A percentile compares a stretch with the other conserved stretches of the same genome.
phyloP scores from a whole-genome alignment of 345 rosid species.

The Eucalyptus erythrocorys region DNA sequence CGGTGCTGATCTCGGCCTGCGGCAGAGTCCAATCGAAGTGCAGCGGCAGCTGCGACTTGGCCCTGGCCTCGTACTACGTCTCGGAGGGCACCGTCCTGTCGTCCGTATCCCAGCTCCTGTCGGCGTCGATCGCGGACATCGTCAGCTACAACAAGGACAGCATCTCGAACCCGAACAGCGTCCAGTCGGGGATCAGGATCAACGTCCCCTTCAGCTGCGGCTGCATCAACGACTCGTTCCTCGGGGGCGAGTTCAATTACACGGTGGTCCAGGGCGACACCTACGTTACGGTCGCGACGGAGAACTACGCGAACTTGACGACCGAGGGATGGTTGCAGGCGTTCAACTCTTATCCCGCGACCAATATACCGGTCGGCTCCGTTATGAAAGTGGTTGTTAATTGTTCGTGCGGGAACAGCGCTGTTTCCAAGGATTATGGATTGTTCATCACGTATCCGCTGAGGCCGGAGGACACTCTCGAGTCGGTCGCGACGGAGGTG shows the following conservation, averaged over 20 bases:
- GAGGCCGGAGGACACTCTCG: conserved; percentile 36
- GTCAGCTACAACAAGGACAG: conserved; percentile 19
- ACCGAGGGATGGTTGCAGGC: conserved; percentile 9
- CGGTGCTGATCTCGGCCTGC: not conserved
- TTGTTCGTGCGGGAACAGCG: conserved; percentile 57
- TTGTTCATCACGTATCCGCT: conserved; percentile 66
- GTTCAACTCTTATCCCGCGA: conserved; percentile 13
- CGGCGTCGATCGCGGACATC: not conserved
- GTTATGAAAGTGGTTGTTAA: conserved; percentile 52
- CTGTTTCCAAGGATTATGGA: conserved; percentile 39
- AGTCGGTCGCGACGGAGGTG: conserved; percentile 14
- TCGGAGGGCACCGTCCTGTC: conserved; percentile 18
- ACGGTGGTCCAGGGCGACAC: conserved; percentile 3
- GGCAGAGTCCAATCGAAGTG: conserved; percentile 30
- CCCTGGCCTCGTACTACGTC: conserved; percentile 59
- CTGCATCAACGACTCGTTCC: conserved; percentile 44
- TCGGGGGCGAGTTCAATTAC: conserved; percentile 39
- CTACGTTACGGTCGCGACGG: conserved; percentile 10
- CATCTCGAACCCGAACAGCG: conserved; percentile 17
- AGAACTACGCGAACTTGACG: conserved; percentile 34
- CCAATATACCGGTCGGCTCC: conserved; percentile 23
- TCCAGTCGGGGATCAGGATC: conserved; percentile 16
- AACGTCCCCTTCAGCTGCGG: conserved; percentile 62
- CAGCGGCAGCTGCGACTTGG: conserved; percentile 20
- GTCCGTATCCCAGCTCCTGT: conserved; percentile 14